These are phyloP conservation scores for Artemisia argyi DNA, from an alignment of 129 eudicot species.

Conservation along the genomic window DNA sequence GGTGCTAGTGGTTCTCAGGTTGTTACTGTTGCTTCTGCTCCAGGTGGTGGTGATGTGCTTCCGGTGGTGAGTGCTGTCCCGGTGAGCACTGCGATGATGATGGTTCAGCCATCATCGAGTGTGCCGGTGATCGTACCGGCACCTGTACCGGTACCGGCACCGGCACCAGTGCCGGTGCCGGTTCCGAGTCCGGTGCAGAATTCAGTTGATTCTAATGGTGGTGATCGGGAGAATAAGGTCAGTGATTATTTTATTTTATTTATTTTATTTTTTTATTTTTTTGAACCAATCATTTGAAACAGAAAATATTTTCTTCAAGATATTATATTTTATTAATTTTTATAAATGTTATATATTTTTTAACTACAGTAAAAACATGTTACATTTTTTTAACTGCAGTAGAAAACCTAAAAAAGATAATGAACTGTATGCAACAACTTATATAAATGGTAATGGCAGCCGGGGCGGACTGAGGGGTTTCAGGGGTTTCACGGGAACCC, in stretches of 20 bases:
- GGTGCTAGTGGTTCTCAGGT: conserved; percentile 7
- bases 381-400: no score
- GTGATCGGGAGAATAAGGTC: conserved; percentile 59
- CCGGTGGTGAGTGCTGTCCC: conserved; percentile 26
- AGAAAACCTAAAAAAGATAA: no score
- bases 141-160: background rate
- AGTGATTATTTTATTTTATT: conserved; percentile 14
- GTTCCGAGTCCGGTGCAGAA: conserved; percentile 25
- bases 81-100: conserved; percentile 1
- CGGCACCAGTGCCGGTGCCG: conserved; percentile 15
- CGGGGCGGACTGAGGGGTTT: no score
- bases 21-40: background rate
- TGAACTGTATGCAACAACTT: no score
- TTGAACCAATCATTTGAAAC: conserved; percentile 6
- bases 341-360: no score
- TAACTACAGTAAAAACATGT: no score
- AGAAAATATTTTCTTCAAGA: no score
- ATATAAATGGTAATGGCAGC: no score
- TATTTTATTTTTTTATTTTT: background rate
- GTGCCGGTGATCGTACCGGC: conserved; percentile 22
- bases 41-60: conserved; percentile 1
- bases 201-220: conserved; percentile 60
- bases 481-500: no score
- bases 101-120: conserved; percentile 20
- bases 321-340: no score